These are phyloP conservation scores for Vaccinium macrocarpon DNA, from an alignment of 148 eudicot species.

Conservation along the genomic window DNA sequence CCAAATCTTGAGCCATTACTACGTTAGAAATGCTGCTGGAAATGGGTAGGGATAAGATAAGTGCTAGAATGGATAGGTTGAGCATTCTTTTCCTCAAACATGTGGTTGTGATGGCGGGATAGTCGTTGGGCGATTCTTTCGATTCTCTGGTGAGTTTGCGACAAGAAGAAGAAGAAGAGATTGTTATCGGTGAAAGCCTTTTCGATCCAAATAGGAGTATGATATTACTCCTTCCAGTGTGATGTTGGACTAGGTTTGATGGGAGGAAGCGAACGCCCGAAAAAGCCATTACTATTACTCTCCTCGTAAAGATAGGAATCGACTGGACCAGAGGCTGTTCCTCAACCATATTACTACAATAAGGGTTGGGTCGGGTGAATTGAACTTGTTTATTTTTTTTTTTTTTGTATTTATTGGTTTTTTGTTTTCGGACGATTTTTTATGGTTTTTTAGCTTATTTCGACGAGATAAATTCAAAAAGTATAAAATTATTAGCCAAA, in stretches of 20 bases:
- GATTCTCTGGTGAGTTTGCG: not conserved
- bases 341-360: no score
- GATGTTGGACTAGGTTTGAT: not conserved
- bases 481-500: no score
- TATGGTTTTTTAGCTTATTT: no score
- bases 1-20: constrained; percentile 37
- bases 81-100: constrained; percentile 40
- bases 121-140: not conserved
- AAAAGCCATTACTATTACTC: constrained; percentile 1
- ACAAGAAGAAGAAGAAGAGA: not conserved
- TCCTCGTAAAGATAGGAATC: no score
- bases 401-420: no score
- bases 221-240: not conserved
- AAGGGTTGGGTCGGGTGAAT: no score
- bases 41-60: constrained; percentile 26
- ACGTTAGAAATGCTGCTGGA: constrained; percentile 17
- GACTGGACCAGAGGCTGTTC: not conserved
- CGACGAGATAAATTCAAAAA: no score
- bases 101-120: not conserved
- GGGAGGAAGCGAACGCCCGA: constrained; percentile 6
- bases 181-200: no score
- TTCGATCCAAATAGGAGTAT: not conserved
- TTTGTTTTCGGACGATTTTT: no score
- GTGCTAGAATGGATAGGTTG: constrained; percentile 44
- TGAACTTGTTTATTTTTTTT: not conserved